Evolutionary conservation across 2,329 filamentous ascomycete genomes (phyloP), one percentile per base, ranked within the genome.

Genomic region (Fusarium lyarnte): DNA sequence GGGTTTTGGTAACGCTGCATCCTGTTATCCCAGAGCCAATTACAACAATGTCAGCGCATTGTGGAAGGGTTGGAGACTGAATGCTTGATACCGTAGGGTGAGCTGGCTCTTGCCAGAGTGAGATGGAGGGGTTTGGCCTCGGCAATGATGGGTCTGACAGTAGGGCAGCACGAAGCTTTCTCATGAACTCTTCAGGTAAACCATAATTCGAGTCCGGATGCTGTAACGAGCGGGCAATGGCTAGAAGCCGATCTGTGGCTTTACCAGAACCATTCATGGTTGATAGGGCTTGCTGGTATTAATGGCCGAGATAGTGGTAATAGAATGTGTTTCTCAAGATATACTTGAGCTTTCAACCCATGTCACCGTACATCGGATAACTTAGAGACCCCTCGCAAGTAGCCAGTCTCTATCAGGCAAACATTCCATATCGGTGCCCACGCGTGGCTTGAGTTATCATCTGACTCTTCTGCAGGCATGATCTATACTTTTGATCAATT

Each of bases 401-500:
- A 13, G 10, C 16, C 21, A 13, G 46, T 35, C 46, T 51, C 2
- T 2, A 25, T 25, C 7, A 3, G 46, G 46, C 8, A 35, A 35
- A 3, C 2, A 35, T 25, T 25, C 16, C 16, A 25, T 19, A 35
- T 10, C 29, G 3, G 3, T 0, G 5, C 16, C n/a, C 0, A 17
- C 16, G 10, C 3, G 11, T 17, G 29, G 29, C 16, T 23, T 51
- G n/a, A 1, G 16, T 14, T 14, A 19, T 35, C 46, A 25, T 51
- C 29, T 19, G n/a, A 35, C 3, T 51, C n/a, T n/a, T n/a, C n/a
- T n/a, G n/a, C n/a, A n/a, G n/a, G n/a, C n/a, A n/a, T n/a, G n/a
- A n/a, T n/a, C n/a, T n/a, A n/a, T n/a, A n/a, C n/a, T n/a, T n/a
- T n/a, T n/a, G n/a, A n/a, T n/a, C n/a, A n/a, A n/a, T n/a, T 51